Percentiles rank a stretch among this genome's conserved stretches.
phyloP scores from a whole-genome alignment of 208 protist species.

The Balamuthia mandrillaris region DNA sequence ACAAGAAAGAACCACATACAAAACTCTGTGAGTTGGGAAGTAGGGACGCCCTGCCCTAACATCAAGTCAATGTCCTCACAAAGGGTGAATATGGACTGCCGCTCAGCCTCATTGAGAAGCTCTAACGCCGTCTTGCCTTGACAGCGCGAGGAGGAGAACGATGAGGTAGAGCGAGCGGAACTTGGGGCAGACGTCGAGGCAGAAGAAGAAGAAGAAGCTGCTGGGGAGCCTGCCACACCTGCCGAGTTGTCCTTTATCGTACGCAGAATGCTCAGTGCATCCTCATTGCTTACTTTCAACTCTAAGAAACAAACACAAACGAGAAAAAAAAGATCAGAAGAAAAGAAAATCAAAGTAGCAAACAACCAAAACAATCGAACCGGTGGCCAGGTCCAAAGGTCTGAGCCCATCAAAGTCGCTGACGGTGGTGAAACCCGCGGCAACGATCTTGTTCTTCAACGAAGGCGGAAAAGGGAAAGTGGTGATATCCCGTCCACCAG shows the following conservation, averaged over 20 bases:
- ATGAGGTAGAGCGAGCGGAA: neutral
- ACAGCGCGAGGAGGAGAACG: neutral
- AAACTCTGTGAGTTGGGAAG: slow-evolving; percentile 64
- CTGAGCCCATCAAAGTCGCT: slow-evolving; percentile 4
- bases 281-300: slow-evolving; percentile 19
- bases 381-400: neutral
- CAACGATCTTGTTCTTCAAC: slow-evolving; percentile 8
- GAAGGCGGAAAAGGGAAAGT: neutral
- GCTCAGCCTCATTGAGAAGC: slow-evolving; percentile 18
- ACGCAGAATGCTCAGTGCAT: neutral
- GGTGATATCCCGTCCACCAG: neutral
- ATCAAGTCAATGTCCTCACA: slow-evolving; percentile 52
- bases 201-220: neutral
- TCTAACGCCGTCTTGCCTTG: slow-evolving; percentile 31
- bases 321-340: neutral
- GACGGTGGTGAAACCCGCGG: neutral
- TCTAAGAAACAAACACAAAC: neutral
- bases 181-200: no score
- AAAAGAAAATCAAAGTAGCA: neutral
- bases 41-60: slow-evolving; percentile 51
- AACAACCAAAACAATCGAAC: neutral
- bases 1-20: slow-evolving; percentile 25
- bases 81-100: slow-evolving; percentile 26
- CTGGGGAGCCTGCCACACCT: neutral
- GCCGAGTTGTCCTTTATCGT: neutral